Base-by-base conservation (phyloP, 129 eudicot genomes). In the Ambrosia trifida region DNA sequence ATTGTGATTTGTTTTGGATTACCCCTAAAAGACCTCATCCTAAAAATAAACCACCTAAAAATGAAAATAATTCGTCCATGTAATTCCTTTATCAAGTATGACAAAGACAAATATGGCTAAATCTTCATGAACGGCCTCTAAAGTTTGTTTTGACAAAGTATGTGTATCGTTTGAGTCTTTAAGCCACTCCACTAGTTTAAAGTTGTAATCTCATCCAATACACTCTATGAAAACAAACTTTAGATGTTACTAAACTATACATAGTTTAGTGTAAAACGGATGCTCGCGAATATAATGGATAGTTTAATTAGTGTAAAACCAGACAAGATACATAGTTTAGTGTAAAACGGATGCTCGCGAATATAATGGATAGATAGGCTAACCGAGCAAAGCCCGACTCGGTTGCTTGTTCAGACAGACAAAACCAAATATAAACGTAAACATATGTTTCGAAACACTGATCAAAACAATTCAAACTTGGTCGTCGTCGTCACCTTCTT, bases 401-500 rank as follows among this genome's bases (percentile, higher is more conserved):
- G 64, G 75, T 68, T 69, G 41, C 19, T n/a, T 20, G 10, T 58
- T 76, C 70, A 68, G 46, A 59, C 62, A 38, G 10, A 30, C 4
- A 52, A 54, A 66, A 43, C 59, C 57, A 32, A 54, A 46, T 8
- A 18, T 12, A 10, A 7, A 35, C 11, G 19, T 5, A 28, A 57
- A 7, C 53, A 57, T 3, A 70, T 35, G 7, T 62, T 73, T 36
- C 60, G 16, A 66, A 75, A 12, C 46, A 24, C 10, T 9, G 16
- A 57, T 12, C 66, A 35, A 12, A 5, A 35, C 53, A 24, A 58
- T 69, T 76, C 64, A 76, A 76, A 57, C 43, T 38, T 38, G 64
- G 5, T 76, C 80, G 0, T 64, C 78, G 5, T 73, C 78, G 14
- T 47, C 75, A 14, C 16, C 75, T 44, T 76, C 80, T 68, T 76